Percentiles rank a stretch among this genome's conserved stretches.
Evolutionary conservation across 192 early-diverging fungal species (phyloP).

Genomic region (Coemansia guatemalensis): DNA sequence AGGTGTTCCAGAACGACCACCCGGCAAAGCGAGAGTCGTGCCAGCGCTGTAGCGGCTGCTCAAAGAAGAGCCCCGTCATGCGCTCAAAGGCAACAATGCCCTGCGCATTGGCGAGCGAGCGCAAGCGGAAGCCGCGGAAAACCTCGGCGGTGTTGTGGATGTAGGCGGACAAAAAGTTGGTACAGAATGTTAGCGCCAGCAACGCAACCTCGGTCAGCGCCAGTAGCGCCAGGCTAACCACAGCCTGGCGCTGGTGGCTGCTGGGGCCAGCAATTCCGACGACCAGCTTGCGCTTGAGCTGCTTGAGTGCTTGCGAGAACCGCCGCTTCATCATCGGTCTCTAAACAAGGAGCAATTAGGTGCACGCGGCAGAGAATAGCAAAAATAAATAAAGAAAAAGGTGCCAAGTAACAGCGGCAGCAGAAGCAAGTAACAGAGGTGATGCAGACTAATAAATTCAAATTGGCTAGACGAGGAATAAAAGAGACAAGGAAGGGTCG

Average conservation of each 20-base stretch:
- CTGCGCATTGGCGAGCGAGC: slow-evolving; percentile 50
- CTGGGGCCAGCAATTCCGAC: slow-evolving; percentile 45
- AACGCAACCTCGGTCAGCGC: slow-evolving; percentile 51
- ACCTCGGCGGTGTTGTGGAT: slow-evolving; percentile 52
- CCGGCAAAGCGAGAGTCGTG: slow-evolving; percentile 38
- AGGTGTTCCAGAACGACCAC: slow-evolving; percentile 56
- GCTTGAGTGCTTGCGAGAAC: slow-evolving; percentile 38
- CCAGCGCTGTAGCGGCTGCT: slow-evolving; percentile 54
- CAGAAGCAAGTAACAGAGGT: slow-evolving; percentile 6
- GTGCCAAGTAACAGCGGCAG: slow-evolving; percentile 3
- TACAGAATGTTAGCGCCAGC: slow-evolving; percentile 53
- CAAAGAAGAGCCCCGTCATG: slow-evolving; percentile 39
- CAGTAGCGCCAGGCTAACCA: slow-evolving; percentile 45
- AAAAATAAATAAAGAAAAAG: slow-evolving; percentile 9
- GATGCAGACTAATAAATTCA: slow-evolving; percentile 10
- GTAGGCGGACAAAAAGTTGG: slow-evolving; percentile 54
- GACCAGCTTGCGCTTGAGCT: slow-evolving; percentile 49
- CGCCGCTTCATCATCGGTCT: slow-evolving; percentile 42
- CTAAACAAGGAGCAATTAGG: neutral
- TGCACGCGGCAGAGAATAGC: neutral
- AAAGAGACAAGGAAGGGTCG: slow-evolving; percentile 1
- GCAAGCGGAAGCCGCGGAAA: slow-evolving; percentile 50
- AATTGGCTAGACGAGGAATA: slow-evolving; percentile 4
- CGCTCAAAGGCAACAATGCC: slow-evolving; percentile 48
- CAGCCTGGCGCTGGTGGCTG: slow-evolving; percentile 49